Conservation (phyloP, 2,329 filamentous ascomycete genomes). For the Fusarium denticulatum region DNA sequence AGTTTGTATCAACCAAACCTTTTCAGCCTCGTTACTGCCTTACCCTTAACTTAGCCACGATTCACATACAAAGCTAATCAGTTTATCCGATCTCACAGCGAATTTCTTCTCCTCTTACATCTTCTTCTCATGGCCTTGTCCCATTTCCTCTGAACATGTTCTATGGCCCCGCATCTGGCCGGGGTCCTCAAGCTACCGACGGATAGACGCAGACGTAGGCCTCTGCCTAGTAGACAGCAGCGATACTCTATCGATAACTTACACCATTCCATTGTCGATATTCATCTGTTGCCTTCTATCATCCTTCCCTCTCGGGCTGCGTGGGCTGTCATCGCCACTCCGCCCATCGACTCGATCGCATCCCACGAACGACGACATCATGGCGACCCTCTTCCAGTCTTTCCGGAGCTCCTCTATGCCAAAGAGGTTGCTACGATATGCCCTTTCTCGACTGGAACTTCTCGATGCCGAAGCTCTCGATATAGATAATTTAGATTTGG, state of each 20-base stretch:
- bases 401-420: constrained; percentile 78
- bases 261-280: constrained; percentile 4
- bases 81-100: background rate
- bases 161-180: constrained; percentile 49
- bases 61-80: background rate
- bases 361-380: constrained; percentile 50
- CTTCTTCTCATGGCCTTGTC: constrained; percentile 36
- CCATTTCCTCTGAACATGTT: constrained; percentile 46
- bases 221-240: constrained; percentile 20
- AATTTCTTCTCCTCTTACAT: background rate
- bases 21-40: constrained; percentile 2
- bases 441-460: constrained; percentile 82
- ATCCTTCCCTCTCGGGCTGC: constrained; percentile 13
- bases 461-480: constrained; percentile 89
- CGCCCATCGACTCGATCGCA: constrained; percentile 14
- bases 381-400: constrained; percentile 77
- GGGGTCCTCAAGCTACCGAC: constrained; percentile 48
- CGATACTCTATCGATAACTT: constrained; percentile 16
- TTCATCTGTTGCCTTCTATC: constrained; percentile 3
- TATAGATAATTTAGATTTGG: constrained; percentile 85
- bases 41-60: constrained; percentile 3
- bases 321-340: constrained; percentile 33
- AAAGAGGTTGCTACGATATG: constrained; percentile 89
- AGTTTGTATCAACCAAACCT: background rate
- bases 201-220: constrained; percentile 38